These are phyloP conservation scores for Colletotrichum brevisporum DNA, from an alignment of 2,329 filamentous ascomycete species.

Conservation along the genomic window DNA sequence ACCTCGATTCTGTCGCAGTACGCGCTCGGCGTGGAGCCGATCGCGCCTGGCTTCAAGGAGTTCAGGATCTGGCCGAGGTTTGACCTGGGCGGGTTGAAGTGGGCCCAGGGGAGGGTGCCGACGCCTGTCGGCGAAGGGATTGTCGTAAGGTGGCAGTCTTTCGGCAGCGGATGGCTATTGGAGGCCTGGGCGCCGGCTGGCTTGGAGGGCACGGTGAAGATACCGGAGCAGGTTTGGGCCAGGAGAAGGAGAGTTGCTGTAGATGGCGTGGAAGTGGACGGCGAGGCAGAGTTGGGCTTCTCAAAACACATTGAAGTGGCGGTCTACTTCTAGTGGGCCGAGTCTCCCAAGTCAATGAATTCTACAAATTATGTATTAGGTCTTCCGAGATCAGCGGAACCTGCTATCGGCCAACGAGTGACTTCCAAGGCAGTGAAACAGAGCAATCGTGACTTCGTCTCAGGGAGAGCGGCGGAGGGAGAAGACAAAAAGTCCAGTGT, in stretches of 20 bases:
- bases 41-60: background rate
- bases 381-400: too few species aligned
- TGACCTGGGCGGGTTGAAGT: background rate
- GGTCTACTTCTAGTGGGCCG: background rate
- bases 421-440: too few species aligned
- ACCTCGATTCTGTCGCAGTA: conserved; percentile 18
- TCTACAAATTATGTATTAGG: too few species aligned
- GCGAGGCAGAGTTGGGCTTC: background rate
- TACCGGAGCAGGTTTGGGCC: background rate
- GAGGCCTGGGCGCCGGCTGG: conserved; percentile 14
- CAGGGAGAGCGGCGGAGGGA: too few species aligned
- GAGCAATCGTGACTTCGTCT: too few species aligned
- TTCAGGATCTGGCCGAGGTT: conserved; percentile 11
- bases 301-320: conserved; percentile 7
- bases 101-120: conserved; percentile 13
- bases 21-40: conserved; percentile 7
- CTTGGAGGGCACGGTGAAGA: conserved; percentile 4
- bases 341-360: too few species aligned
- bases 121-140: conserved; percentile 8
- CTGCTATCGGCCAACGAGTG: too few species aligned
- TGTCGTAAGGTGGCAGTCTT: conserved; percentile 13
- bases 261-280: background rate
- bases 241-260: conserved; percentile 1
- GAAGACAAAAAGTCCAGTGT: too few species aligned
- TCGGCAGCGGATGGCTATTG: conserved; percentile 6